Conservation (phyloP, 495 filamentous ascomycete species). For the Usnea hakonensis region DNA sequence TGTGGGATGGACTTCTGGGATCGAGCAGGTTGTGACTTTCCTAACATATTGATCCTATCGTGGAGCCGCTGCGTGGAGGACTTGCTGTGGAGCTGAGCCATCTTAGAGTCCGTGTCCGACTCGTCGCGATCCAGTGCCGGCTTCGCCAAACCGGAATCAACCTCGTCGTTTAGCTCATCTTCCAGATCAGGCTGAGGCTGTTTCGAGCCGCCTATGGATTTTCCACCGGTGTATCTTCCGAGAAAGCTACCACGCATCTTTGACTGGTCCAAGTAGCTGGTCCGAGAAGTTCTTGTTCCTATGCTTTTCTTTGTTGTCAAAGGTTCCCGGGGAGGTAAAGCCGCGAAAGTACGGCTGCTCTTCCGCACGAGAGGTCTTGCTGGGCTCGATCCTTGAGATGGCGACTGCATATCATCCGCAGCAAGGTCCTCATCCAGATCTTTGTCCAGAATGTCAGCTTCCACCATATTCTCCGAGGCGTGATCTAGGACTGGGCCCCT, state of each 20-base stretch:
- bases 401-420: conserved; percentile 46
- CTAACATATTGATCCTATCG: conserved; percentile 89
- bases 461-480: conserved; percentile 18
- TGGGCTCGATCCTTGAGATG: conserved; percentile 56
- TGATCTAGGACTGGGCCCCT: conserved; percentile 13
- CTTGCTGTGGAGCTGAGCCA: conserved; percentile 63
- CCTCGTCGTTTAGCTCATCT: conserved; percentile 41
- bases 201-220: conserved; percentile 41
- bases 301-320: conserved; percentile 71
- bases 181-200: conserved; percentile 36
- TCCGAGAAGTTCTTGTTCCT: conserved; percentile 62
- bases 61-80: conserved; percentile 85
- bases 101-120: conserved; percentile 33
- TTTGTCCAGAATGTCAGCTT: conserved; percentile 25
- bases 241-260: conserved; percentile 51
- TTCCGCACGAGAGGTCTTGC: conserved; percentile 65
- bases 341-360: conserved; percentile 88
- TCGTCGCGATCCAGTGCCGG: conserved; percentile 23
- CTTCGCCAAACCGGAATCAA: conserved; percentile 36
- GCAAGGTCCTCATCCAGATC: conserved; percentile 44
- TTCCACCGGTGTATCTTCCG: conserved; percentile 54
- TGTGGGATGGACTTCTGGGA: conserved; percentile 64
- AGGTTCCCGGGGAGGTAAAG: conserved; percentile 84
- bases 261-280: conserved; percentile 67
- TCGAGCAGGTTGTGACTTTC: conserved; percentile 64